Base-by-base conservation (phyloP, 129 eudicot species). In the Helianthus tuberosus region DNA sequence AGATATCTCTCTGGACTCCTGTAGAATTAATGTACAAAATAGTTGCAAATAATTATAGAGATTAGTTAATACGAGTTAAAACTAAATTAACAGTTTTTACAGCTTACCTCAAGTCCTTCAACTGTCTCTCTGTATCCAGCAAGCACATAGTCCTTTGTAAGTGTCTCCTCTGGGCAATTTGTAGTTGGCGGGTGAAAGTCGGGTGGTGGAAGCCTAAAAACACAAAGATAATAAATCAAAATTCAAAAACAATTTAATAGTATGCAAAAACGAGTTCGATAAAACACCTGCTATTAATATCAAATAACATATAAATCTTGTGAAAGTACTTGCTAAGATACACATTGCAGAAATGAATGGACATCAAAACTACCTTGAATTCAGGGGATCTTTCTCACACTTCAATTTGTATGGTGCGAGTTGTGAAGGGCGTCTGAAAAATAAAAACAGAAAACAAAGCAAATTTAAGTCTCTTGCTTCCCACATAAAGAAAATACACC, bases 1-100 rank as follows among this genome's bases (percentile, higher is more conserved):
- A n/a, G 97, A 84, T 64, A 89, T 87, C 96, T 95, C 99, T 84
- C 89, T 83, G 35, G 90, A 80, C 75, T 95, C 99, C 99, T 95
- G 90, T 43, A 58, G 79, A 53, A 69, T 13, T 13, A n/a, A 68
- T 62, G n/a, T 59, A 25, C 29, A 68, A 41, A 64, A 59, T 36
- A 36, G 67, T 39, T 64, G 13, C 49, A 64, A 64, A 38, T 63
- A 63, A 8, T n/a, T 63, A 63, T 38, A 6, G 11, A 32, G 36
- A 32, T 32, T 32, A 32, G 4, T 32, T 32, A 32, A 32, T 59
- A 11, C 6, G 41, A 14, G 67, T 62, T 5, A 6, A 35, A 36
- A 62, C 20, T 32, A 13, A 12, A 62, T 5, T 20, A 36, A 71
- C 15, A 70, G 25, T 11, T 25, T 41, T 39, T 29, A 32, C 8